phyloP scores from a whole-genome alignment of 768 basidiomycete genomes.

The Mycena pura region DNA sequence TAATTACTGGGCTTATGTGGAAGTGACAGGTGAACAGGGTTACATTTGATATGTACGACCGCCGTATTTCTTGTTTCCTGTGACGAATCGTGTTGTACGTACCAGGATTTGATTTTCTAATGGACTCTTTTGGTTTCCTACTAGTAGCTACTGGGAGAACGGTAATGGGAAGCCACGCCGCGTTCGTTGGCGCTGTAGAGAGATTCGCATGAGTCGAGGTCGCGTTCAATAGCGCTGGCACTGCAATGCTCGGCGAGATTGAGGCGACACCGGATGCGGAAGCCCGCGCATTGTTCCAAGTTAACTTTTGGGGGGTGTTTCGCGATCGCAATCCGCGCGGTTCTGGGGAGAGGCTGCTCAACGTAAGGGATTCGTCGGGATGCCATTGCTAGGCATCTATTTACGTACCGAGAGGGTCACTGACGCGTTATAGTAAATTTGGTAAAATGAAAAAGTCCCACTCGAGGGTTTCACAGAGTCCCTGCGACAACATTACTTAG shows the following conservation, averaged over 20 bases:
- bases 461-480: slow-evolving; percentile 9
- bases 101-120: too few species aligned
- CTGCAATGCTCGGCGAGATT: slow-evolving; percentile 27
- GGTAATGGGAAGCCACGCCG: too few species aligned
- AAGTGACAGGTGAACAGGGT: too few species aligned
- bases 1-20: too few species aligned
- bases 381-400: not conserved
- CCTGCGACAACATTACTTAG: not conserved
- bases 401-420: too few species aligned
- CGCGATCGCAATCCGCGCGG: slow-evolving; percentile 8
- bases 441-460: too few species aligned
- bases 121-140: too few species aligned
- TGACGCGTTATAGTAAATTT: too few species aligned
- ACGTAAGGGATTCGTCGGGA: not conserved
- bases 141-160: too few species aligned
- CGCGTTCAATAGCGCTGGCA: slow-evolving; percentile 29
- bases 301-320: slow-evolving; percentile 35
- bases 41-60: too few species aligned
- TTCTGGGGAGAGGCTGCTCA: not conserved
- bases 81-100: too few species aligned
- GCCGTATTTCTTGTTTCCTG: too few species aligned
- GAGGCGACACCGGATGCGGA: slow-evolving; percentile 27
- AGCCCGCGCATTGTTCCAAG: slow-evolving; percentile 32
- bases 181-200: slow-evolving; percentile 6
- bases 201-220: slow-evolving; percentile 27